Percentiles rank a stretch among this genome's conserved stretches.
Conservation (phyloP, 768 basidiomycete species). For the Suillus fuscotomentosus region DNA sequence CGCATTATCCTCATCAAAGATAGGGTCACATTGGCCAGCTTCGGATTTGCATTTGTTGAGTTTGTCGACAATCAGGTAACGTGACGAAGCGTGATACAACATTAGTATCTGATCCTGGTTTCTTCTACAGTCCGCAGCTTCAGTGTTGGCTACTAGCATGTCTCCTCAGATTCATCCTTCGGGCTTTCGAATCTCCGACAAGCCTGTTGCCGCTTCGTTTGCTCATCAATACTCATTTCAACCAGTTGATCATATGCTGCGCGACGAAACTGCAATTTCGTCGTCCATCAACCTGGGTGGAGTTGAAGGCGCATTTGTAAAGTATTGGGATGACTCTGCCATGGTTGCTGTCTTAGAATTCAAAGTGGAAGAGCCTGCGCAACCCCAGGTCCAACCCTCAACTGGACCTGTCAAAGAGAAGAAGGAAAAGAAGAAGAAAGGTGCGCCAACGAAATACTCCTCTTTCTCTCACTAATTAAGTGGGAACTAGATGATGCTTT, state of each 20-base stretch:
- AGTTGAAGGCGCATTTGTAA: slow-evolving; percentile 68
- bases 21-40: slow-evolving; percentile 81
- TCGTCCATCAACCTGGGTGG: slow-evolving; percentile 72
- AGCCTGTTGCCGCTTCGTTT: slow-evolving; percentile 89
- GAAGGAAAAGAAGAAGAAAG: slow-evolving; percentile 59
- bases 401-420: slow-evolving; percentile 59
- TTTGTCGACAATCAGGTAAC: slow-evolving; percentile 80
- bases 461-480: slow-evolving; percentile 1
- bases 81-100: not conserved
- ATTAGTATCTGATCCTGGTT: slow-evolving; percentile 10
- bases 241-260: slow-evolving; percentile 69
- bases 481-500: slow-evolving; percentile 32
- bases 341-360: slow-evolving; percentile 76
- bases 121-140: slow-evolving; percentile 66
- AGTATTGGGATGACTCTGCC: slow-evolving; percentile 92
- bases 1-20: slow-evolving; percentile 89
- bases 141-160: slow-evolving; percentile 83
- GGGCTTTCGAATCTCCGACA: slow-evolving; percentile 91
- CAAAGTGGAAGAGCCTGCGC: slow-evolving; percentile 62
- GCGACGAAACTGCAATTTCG: slow-evolving; percentile 73
- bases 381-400: slow-evolving; percentile 31
- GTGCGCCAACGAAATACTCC: slow-evolving; percentile 25
- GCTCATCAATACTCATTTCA: slow-evolving; percentile 91
- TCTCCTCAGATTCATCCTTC: slow-evolving; percentile 83
- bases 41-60: slow-evolving; percentile 94